These are phyloP conservation scores for Drosera spatulata DNA, from an alignment of 179 eudicot genomes.

Conservation along the genomic window DNA sequence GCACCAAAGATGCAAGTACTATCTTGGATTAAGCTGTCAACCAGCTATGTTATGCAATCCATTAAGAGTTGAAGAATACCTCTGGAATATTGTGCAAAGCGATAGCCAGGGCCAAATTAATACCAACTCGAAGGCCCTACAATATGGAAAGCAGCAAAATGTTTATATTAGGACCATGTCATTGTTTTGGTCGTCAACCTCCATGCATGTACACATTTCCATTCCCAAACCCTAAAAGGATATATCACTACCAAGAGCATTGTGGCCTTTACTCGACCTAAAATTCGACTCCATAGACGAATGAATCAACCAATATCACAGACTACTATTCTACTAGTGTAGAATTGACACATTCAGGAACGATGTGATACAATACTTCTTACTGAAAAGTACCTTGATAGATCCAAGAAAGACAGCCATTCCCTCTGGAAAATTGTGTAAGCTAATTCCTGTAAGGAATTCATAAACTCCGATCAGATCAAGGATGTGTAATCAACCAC, in stretches of 20 bases:
- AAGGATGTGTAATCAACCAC: background rate
- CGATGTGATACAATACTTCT: no score
- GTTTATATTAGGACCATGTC: slow-evolving; percentile 5
- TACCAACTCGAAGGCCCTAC: slow-evolving; percentile 92
- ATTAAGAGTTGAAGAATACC: slow-evolving; percentile 24
- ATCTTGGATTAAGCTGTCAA: no score
- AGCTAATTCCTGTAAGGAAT: slow-evolving; percentile 61
- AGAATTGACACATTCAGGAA: no score
- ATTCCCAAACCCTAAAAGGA: no score
- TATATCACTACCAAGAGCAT: no score
- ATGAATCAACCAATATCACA: no score
- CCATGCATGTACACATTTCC: background rate
- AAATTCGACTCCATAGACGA: no score
- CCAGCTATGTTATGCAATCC: background rate
- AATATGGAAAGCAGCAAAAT: slow-evolving; percentile 1
- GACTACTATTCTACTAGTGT: no score
- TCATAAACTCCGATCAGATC: background rate
- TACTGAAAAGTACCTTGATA: background rate
- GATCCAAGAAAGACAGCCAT: slow-evolving; percentile 99
- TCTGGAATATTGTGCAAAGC: slow-evolving; percentile 97
- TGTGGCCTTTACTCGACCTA: no score
- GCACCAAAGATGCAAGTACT: no score
- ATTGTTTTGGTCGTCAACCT: background rate
- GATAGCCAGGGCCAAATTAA: slow-evolving; percentile 89
- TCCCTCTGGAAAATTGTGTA: slow-evolving; percentile 98